Evolutionary conservation across 225 moss, liverwort and hornwort species (phyloP).

Genomic region (Anthoceros angustus): DNA sequence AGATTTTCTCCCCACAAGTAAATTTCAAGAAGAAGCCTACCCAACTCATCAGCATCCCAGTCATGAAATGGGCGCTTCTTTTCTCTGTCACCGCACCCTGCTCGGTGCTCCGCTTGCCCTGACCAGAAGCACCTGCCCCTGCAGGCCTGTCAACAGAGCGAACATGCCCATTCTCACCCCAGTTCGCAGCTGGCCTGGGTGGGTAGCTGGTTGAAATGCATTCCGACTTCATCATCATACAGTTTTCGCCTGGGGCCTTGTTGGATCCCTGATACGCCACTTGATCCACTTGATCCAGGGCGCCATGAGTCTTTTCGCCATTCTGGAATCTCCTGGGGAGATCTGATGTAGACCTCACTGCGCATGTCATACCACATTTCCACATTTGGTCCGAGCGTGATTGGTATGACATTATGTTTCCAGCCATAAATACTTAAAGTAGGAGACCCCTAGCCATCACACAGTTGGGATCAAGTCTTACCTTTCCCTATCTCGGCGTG

Average conservation of each 20-base stretch:
- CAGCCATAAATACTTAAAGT: neutral
- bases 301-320: conserved; percentile 81
- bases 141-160: conserved; percentile 52
- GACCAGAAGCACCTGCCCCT: conserved; percentile 22
- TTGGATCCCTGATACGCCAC: conserved; percentile 23
- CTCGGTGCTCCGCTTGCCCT: conserved; percentile 67
- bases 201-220: conserved; percentile 92
- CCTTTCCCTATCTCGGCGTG: conserved; percentile 66
- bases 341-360: conserved; percentile 81
- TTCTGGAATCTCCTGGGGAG: conserved; percentile 85
- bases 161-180: conserved; percentile 63
- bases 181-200: conserved; percentile 73
- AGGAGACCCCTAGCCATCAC: neutral
- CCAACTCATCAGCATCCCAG: conserved; percentile 73
- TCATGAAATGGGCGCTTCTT: conserved; percentile 64
- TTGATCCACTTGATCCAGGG: conserved; percentile 43
- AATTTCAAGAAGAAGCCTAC: conserved; percentile 14
- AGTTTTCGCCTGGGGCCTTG: conserved; percentile 67
- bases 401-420: conserved; percentile 7
- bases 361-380: conserved; percentile 23
- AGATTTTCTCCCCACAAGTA: no score
- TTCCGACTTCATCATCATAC: conserved; percentile 79
- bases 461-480: conserved; percentile 5
- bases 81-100: conserved; percentile 51
- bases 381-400: conserved; percentile 19